Evolutionary conservation across 495 filamentous ascomycete species (phyloP), one percentile per base, ranked within the genome.

Genomic region (Amniculicola lignicola): DNA sequence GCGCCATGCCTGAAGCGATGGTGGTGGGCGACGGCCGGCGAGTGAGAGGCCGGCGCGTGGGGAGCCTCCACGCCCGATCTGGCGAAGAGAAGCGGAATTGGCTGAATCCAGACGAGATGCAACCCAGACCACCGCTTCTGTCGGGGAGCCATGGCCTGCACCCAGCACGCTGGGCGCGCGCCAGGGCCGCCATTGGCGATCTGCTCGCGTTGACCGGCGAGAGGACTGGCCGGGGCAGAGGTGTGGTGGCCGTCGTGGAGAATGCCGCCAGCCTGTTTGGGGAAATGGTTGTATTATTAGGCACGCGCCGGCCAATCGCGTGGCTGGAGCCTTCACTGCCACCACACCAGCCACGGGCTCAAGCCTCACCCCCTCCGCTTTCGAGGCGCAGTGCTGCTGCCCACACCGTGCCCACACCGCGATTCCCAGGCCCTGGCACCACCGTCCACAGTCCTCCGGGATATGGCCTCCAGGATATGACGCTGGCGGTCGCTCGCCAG

Each of bases 361-460:
- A n/a, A n/a, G n/a, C n/a, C n/a, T n/a, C n/a, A n/a, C n/a, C n/a
- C n/a, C n/a, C n/a, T n/a, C n/a, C n/a, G n/a, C n/a, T n/a, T n/a
- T n/a, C n/a, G n/a, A n/a, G n/a, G n/a, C n/a, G n/a, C n/a, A n/a
- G n/a, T n/a, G n/a, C n/a, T n/a, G n/a, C n/a, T n/a, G n/a, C n/a
- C n/a, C n/a, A n/a, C n/a, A n/a, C n/a, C n/a, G n/a, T 52, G 48
- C 15, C 56, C 49, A 53, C 56, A 59, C 56, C 56, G 56, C 38
- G 43, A 12, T 33, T 39, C 21, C 43, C 31, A 4, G 25, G 22
- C 40, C n/a, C n/a, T n/a, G n/a, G n/a, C n/a, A n/a, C n/a, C n/a
- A n/a, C n/a, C n/a, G n/a, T n/a, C n/a, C n/a, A n/a, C n/a, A n/a
- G n/a, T n/a, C n/a, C n/a, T n/a, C n/a, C n/a, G n/a, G n/a, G n/a